Evolutionary conservation across 2,329 filamentous ascomycete genomes (phyloP), one percentile per base, ranked within the genome.

Genomic region (Ambrosiella cleistominuta): DNA sequence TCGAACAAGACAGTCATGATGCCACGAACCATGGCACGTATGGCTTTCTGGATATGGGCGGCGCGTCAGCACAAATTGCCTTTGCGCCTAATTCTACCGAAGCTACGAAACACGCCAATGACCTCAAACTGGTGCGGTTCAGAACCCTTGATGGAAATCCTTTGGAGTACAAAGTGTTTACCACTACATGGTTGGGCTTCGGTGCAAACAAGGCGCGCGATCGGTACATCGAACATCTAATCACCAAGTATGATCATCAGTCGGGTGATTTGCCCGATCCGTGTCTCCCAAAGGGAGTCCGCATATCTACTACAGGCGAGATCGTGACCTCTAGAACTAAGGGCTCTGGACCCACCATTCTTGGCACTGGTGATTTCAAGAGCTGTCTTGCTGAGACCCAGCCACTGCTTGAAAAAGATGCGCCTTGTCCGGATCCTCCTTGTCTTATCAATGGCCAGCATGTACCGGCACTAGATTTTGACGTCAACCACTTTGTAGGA

Each of bases 41-140:
- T 69, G 93, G 93, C 0, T 98, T 98, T 66, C 74, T 98, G 61
- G 93, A 98, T 68, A 98, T 98, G 94, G 93, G 93, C 54, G 93
- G 93, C 56, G 93, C 93, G 35, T 97, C 91, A 0, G 91, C 93
- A 13, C 93, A 98, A 71, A 97, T 98, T 66, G 93, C 94, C 0
- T 98, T 98, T 69, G 91, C 90, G 1, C 93, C 93, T 1, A 98
- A 98, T 69, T 72, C 79, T 3, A 97, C 93, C 1, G 93, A 98
- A 68, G 83, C 89, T 1, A 79, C 83, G 65, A 93, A 89, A 66
- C 94, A 98, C 68, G 84, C 88, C 0, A 79, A 96, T 62, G 89
- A 97, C 67, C 72, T 98, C 58, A 95, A 89, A 63, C 70, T 97
- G 12, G 71, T 98, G 60, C 83, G 93, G 54, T 73, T 98, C 71